phyloP scores from a whole-genome alignment of 331 rosid genomes.

The Quercus tomentella region DNA sequence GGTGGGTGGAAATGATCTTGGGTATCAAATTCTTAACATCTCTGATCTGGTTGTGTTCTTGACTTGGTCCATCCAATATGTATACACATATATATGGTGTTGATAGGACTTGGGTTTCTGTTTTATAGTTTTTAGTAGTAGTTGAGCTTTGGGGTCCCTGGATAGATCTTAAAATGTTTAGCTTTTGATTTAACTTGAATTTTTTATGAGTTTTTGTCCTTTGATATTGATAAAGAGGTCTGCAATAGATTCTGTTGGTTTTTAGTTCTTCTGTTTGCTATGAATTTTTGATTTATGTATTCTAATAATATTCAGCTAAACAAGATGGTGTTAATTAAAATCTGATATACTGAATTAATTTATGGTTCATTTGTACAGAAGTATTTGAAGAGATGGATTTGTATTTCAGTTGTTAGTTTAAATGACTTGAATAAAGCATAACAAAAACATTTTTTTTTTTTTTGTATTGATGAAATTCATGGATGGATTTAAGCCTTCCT shows the following conservation, averaged over 20 bases:
- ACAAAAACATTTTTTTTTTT: no score
- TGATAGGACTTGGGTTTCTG: not conserved
- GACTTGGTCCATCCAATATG: not conserved
- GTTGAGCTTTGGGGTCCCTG: not conserved
- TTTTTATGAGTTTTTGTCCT: not conserved
- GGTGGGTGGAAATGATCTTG: not conserved
- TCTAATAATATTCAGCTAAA: not conserved
- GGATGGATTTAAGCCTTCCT: no score
- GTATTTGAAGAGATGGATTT: no score
- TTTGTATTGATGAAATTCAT: no score
- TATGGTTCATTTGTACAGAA: not conserved
- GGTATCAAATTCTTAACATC: not conserved
- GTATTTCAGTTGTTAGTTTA: no score
- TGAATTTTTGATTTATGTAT: not conserved
- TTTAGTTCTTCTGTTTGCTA: not conserved
- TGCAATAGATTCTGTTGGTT: not conserved
- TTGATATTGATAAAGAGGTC: not conserved
- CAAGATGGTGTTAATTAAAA: not conserved
- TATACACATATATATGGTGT: not conserved
- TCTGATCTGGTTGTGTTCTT: not conserved
- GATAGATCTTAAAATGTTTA: not conserved
- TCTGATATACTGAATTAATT: not conserved
- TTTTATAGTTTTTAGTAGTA: not conserved
- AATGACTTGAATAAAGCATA: no score
- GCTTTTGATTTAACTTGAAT: not conserved